A percentile compares a stretch with the other conserved stretches of the same genome.
Evolutionary conservation across 345 rosid species (phyloP).

Genomic region (Chamaenerion angustifolium): DNA sequence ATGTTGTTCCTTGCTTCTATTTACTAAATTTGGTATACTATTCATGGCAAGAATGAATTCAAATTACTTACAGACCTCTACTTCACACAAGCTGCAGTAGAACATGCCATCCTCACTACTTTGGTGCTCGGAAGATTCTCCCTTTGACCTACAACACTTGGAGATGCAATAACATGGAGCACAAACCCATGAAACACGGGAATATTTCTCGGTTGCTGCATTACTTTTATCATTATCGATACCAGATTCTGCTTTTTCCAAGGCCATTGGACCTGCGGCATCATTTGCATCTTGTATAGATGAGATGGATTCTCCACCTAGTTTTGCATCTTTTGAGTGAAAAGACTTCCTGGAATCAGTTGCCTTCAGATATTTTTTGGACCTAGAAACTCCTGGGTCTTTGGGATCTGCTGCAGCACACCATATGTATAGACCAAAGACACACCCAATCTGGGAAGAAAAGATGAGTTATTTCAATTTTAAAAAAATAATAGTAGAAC

Average conservation of each 20-base stretch:
- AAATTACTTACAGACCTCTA: slow-evolving; percentile 47
- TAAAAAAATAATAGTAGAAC: no score
- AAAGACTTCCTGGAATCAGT: slow-evolving; percentile 33
- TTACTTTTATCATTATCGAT: slow-evolving; percentile 21
- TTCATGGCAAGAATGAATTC: neutral
- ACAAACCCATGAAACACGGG: slow-evolving; percentile 21
- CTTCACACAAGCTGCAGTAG: slow-evolving; percentile 94
- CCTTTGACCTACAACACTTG: slow-evolving; percentile 34
- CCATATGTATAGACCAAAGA: slow-evolving; percentile 68
- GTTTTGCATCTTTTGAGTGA: slow-evolving; percentile 37
- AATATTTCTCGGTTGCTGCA: slow-evolving; percentile 21
- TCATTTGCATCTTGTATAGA: slow-evolving; percentile 35
- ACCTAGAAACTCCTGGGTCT: slow-evolving; percentile 59
- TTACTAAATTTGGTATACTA: neutral
- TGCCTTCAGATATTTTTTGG: slow-evolving; percentile 62
- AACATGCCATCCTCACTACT: slow-evolving; percentile 94
- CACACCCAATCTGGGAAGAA: slow-evolving; percentile 47
- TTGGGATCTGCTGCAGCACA: slow-evolving; percentile 89
- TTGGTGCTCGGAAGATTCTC: slow-evolving; percentile 57
- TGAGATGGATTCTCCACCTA: slow-evolving; percentile 48
- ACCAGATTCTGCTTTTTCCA: slow-evolving; percentile 22
- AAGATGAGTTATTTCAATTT: neutral
- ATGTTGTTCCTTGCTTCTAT: neutral
- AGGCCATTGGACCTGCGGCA: slow-evolving; percentile 16
- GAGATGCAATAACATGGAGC: slow-evolving; percentile 62